phyloP scores from a whole-genome alignment of 305 asterid genomes.

The Plantago rigida region DNA sequence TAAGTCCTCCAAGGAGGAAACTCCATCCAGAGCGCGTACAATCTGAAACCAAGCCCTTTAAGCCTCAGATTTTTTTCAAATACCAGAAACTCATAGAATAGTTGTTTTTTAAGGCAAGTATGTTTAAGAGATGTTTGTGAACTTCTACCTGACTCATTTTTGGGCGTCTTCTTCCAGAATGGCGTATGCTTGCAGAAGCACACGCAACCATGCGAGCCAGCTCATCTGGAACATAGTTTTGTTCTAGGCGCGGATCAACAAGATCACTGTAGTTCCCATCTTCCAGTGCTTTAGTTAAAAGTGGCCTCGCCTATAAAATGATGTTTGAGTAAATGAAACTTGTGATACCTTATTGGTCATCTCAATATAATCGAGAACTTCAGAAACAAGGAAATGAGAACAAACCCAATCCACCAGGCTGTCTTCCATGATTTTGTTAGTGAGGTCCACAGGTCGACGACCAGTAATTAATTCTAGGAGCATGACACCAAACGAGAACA shows the following conservation, averaged over 20 bases:
- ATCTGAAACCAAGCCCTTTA: slow-evolving; percentile 27
- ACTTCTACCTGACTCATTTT: slow-evolving; percentile 60
- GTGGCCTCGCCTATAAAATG: slow-evolving; percentile 50
- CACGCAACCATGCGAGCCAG: slow-evolving; percentile 49
- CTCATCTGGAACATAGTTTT: slow-evolving; percentile 38
- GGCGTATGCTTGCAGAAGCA: slow-evolving; percentile 55
- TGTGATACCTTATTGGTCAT: neutral
- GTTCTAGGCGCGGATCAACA: slow-evolving; percentile 52
- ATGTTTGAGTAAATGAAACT: neutral
- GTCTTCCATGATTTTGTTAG: slow-evolving; percentile 47
- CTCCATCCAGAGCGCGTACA: slow-evolving; percentile 55
- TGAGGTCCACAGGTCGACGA: slow-evolving; percentile 50
- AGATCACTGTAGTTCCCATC: slow-evolving; percentile 40
- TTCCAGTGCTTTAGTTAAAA: slow-evolving; percentile 38
- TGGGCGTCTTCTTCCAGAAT: slow-evolving; percentile 66
- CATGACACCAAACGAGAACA: slow-evolving; percentile 77
- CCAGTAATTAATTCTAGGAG: slow-evolving; percentile 74
- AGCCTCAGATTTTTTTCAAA: neutral
- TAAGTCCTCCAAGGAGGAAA: slow-evolving; percentile 52
- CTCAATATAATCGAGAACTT: neutral
- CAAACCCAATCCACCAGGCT: slow-evolving; percentile 74
- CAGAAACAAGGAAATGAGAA: neutral
- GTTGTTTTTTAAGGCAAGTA: neutral
- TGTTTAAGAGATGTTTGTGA: too few species aligned
- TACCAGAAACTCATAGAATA: neutral